Percentiles rank a stretch among this genome's conserved stretches.
phyloP scores from a whole-genome alignment of 2,329 filamentous ascomycete genomes.

The Aspergillus awamori region DNA sequence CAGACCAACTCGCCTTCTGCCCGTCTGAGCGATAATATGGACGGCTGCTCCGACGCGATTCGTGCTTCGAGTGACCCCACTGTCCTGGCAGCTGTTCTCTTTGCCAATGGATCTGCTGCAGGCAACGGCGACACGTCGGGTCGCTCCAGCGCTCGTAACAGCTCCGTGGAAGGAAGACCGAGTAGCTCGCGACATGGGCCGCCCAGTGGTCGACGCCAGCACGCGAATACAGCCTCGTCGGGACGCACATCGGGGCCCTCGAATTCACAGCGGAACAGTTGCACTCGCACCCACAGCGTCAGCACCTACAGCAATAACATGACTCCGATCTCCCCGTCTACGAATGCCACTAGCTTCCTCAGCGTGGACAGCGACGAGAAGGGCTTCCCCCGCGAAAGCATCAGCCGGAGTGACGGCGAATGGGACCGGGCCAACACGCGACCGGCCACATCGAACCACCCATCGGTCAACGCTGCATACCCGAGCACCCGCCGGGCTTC shows the following conservation, averaged over 20 bases:
- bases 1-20: slow-evolving; percentile 18
- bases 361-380: slow-evolving; percentile 48
- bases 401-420: slow-evolving; percentile 34
- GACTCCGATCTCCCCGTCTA: slow-evolving; percentile 46
- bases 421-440: slow-evolving; percentile 34
- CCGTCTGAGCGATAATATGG: background rate
- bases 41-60: slow-evolving; percentile 16
- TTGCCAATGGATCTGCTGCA: slow-evolving; percentile 26
- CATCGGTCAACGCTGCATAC: slow-evolving; percentile 24
- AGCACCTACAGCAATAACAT: slow-evolving; percentile 48
- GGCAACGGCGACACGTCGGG: slow-evolving; percentile 18
- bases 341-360: slow-evolving; percentile 50
- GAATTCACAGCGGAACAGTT: slow-evolving; percentile 41
- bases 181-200: slow-evolving; percentile 35
- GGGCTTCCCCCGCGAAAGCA: slow-evolving; percentile 31
- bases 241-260: slow-evolving; percentile 38
- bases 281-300: slow-evolving; percentile 44
- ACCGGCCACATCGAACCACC: slow-evolving; percentile 34
- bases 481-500: slow-evolving; percentile 31
- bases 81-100: slow-evolving; percentile 33
- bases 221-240: slow-evolving; percentile 39
- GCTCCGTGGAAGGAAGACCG: slow-evolving; percentile 24
- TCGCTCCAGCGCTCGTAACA: slow-evolving; percentile 15
- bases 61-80: slow-evolving; percentile 29
- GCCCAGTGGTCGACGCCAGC: slow-evolving; percentile 28